Base-by-base conservation (phyloP, 805 yeast genomes). In the Kodamaea laetipori region DNA sequence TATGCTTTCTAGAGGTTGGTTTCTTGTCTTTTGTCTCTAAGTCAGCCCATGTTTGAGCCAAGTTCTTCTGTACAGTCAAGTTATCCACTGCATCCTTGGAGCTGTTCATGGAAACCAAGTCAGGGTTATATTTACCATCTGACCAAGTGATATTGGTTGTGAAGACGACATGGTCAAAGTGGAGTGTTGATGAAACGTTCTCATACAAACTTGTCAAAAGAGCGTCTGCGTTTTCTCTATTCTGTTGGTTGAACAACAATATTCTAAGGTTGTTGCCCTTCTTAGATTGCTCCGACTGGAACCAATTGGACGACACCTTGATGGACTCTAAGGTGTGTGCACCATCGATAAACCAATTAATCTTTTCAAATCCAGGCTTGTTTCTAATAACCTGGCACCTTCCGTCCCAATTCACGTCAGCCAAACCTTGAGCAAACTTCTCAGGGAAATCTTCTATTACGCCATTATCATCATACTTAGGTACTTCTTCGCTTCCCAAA, bases 321-420 rank as follows among this genome's bases (percentile, higher is more conserved):
- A 95, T 78, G 46, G 96, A 86, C 56, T 94, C 99, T 36, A 76
- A 67, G 0, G 99, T 94, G 56, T 94, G 99, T 0, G 99, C 98
- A 13, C 99, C 99, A 66, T 94, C 99, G 11, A 92, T 66, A 50
- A 67, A 82, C 96, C 97, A 94, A n/a, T 76, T 77, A 12, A 84
- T 64, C 2, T 65, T 60, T 31, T 61, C 67, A 48, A 52, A 65
- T 2, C 60, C 68, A 17, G 69, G 67, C 11, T 67, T 64, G 18
- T 70, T 69, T 17, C 68, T 74, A 23, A 88, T 63, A 1, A 80
- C 73, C 66, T 95, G 97, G 55, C 98, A 92, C 53, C 99, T 74
- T 1, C 99, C 99, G n/a, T 94, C 94, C 97, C 98, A 94, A 35
- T 73, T 67, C 1, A 95, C 86, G 2, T 64, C 46, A 40, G 73